Conservation (phyloP, 1,284 basidiomycete species). For the Cryptococcus sp. region DNA sequence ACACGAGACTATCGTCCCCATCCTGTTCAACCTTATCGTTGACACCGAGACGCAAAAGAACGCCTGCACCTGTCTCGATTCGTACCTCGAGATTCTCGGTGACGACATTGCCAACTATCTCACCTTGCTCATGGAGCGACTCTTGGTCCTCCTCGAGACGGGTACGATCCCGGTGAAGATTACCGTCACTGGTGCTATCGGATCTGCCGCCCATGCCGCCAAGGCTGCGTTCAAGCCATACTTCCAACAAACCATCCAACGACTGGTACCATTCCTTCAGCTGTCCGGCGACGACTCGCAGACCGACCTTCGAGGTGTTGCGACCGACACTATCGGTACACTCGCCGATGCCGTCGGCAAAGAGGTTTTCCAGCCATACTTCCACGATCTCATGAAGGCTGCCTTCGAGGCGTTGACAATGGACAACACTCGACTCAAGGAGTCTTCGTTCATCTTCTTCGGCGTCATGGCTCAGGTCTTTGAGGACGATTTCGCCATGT, state of each 20-base stretch:
- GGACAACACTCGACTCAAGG: slow-evolving; percentile 76
- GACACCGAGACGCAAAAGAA: slow-evolving; percentile 81
- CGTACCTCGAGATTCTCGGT: slow-evolving; percentile 90
- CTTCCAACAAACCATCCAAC: slow-evolving; percentile 88
- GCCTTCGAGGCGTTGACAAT: slow-evolving; percentile 87
- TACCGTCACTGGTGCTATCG: slow-evolving; percentile 96
- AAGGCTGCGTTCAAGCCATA: slow-evolving; percentile 89
- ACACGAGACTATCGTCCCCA: slow-evolving; percentile 80
- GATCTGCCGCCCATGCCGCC: slow-evolving; percentile 96
- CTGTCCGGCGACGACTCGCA: slow-evolving; percentile 69
- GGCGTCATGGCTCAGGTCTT: slow-evolving; percentile 97
- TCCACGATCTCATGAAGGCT: slow-evolving; percentile 90
- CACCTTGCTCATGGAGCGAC: slow-evolving; percentile 89
- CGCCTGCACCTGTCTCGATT: slow-evolving; percentile 94
- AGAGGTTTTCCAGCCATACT: slow-evolving; percentile 92
- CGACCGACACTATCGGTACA: slow-evolving; percentile 97
- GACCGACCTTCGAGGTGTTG: slow-evolving; percentile 87
- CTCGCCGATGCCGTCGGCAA: slow-evolving; percentile 95
- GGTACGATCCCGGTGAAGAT: slow-evolving; percentile 84
- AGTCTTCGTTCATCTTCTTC: slow-evolving; percentile 98
- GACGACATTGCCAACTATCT: slow-evolving; percentile 84
- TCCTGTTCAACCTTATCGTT: slow-evolving; percentile 84
- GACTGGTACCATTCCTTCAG: slow-evolving; percentile 77
- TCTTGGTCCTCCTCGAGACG: slow-evolving; percentile 78
- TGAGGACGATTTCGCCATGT: slow-evolving; percentile 85